A percentile compares a stretch with the other conserved stretches of the same genome.
phyloP scores from a whole-genome alignment of 306 rosid genomes.

The Phaseolus lunatus region DNA sequence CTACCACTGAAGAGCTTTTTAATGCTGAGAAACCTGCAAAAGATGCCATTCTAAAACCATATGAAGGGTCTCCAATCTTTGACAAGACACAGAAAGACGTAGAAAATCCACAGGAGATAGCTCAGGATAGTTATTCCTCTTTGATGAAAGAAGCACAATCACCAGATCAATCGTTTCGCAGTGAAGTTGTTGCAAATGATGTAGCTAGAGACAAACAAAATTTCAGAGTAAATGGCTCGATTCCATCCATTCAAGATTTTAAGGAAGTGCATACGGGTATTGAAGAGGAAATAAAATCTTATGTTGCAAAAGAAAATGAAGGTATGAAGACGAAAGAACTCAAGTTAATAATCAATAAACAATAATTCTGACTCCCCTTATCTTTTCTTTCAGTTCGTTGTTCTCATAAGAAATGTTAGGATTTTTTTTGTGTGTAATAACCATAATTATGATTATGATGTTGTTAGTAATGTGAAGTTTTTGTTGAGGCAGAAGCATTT shows the following conservation, averaged over 20 bases:
- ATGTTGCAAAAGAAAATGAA: slow-evolving; percentile 6
- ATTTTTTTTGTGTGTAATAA: not conserved
- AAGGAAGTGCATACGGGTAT: not conserved
- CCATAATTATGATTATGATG: not conserved
- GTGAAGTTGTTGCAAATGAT: slow-evolving; percentile 27
- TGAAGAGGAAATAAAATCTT: slow-evolving; percentile 34
- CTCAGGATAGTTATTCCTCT: slow-evolving; percentile 30
- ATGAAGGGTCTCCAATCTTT: slow-evolving; percentile 7
- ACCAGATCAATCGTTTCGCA: slow-evolving; percentile 15
- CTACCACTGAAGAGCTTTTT: slow-evolving; percentile 10
- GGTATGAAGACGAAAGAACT: slow-evolving; percentile 33
- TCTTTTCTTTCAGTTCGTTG: slow-evolving; percentile 12
- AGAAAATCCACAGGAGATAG: slow-evolving; percentile 28
- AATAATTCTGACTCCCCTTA: not conserved
- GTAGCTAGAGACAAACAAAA: slow-evolving; percentile 17
- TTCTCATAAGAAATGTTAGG: not conserved
- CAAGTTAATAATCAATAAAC: not conserved
- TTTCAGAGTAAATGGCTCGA: slow-evolving; percentile 10
- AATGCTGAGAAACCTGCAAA: slow-evolving; percentile 8
- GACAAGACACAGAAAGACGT: slow-evolving; percentile 37
- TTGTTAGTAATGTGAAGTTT: slow-evolving; percentile 24
- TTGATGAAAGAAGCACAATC: slow-evolving; percentile 27
- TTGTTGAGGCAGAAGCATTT: slow-evolving; percentile 36
- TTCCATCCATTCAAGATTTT: slow-evolving; percentile 32
- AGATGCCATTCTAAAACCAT: not conserved